These are phyloP conservation scores for Zygoascus biomembranicola DNA, from an alignment of 805 yeast species.

Conservation along the genomic window DNA sequence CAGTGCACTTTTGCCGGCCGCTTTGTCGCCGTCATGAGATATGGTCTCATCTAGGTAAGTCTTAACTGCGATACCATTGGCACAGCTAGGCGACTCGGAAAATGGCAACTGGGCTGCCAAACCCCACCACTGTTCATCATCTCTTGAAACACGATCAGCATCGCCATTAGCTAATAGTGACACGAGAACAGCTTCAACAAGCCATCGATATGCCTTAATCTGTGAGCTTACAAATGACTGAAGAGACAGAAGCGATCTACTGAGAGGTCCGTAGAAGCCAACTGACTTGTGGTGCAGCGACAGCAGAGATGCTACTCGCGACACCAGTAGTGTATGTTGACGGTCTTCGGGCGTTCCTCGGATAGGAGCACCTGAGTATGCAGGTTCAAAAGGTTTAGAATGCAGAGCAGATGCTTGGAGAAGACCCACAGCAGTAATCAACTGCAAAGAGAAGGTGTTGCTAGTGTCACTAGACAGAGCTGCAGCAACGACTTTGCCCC, in stretches of 20 bases:
- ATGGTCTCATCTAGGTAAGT: constrained; percentile 38
- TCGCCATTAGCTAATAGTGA: constrained; percentile 45
- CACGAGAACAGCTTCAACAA: constrained; percentile 44
- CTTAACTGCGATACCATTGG: constrained; percentile 53
- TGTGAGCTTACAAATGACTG: constrained; percentile 55
- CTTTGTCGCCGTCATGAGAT: constrained; percentile 1
- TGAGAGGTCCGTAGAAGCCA: constrained; percentile 62
- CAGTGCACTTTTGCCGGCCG: constrained; percentile 13
- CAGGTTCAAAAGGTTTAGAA: constrained; percentile 28
- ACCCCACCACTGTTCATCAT: constrained; percentile 49
- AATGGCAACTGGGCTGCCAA: constrained; percentile 57
- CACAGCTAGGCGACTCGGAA: constrained; percentile 48
- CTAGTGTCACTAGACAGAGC: constrained; percentile 8
- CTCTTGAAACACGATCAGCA: constrained; percentile 42
- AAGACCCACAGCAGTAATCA: constrained; percentile 21
- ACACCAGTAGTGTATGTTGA: constrained; percentile 33
- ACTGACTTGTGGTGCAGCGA: constrained; percentile 42
- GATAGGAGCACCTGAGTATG: constrained; percentile 35
- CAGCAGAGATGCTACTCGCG: constrained; percentile 43
- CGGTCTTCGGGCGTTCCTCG: constrained; percentile 24
- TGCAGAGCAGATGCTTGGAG: constrained; percentile 18
- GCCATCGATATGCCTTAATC: constrained; percentile 41
- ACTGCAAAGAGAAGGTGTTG: constrained; percentile 11
- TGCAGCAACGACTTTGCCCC: constrained; percentile 43
- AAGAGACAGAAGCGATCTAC: constrained; percentile 56